Evolutionary conservation across 306 rosid genomes (phyloP).

Genomic region (Casuarina glauca): DNA sequence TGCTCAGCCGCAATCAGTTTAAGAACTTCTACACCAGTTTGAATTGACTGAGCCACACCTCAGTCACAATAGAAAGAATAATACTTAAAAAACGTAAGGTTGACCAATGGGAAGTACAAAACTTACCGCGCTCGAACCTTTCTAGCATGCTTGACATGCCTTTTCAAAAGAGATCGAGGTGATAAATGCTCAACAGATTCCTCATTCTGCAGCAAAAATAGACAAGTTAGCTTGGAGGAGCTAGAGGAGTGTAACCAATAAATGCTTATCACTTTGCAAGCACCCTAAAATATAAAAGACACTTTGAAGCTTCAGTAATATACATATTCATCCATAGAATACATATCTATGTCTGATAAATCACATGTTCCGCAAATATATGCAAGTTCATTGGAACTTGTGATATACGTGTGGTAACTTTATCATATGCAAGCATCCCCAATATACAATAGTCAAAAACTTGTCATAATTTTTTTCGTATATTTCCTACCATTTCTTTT

Average conservation of each 20-base stretch:
- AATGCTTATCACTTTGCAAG: neutral
- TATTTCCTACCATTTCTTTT: no score
- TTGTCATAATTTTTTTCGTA: no score
- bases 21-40: neutral
- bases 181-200: conserved; percentile 47
- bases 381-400: neutral
- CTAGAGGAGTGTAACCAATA: conserved; percentile 5
- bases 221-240: conserved; percentile 14
- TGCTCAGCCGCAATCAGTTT: neutral
- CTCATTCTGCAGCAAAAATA: conserved; percentile 49
- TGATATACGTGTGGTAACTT: no score
- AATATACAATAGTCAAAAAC: neutral
- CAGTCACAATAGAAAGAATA: conserved; percentile 10
- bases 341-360: neutral
- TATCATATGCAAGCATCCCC: neutral
- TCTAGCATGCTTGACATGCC: conserved; percentile 81
- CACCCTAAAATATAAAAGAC: neutral
- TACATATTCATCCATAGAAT: neutral
- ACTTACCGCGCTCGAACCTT: conserved; percentile 75
- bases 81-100: conserved; percentile 10
- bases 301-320: neutral
- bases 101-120: neutral
- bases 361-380: neutral
- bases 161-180: conserved; percentile 57
- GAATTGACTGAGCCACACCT: neutral